phyloP scores from a whole-genome alignment of 2,329 filamentous ascomycete species.

The Colletotrichum sp. region DNA sequence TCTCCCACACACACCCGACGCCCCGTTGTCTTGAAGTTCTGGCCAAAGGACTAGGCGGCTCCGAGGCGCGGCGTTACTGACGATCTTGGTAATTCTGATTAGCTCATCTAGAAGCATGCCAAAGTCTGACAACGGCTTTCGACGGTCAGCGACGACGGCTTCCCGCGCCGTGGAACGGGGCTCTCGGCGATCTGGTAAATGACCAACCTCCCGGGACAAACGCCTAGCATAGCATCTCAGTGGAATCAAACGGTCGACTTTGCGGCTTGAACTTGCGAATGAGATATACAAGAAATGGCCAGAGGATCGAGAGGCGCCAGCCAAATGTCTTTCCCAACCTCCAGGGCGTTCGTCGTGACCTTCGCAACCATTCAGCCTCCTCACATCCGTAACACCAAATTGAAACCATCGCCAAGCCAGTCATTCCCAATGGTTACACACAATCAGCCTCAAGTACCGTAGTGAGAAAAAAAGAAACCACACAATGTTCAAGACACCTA shows the following conservation, averaged over 20 bases:
- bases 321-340: background rate
- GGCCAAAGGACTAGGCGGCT: background rate
- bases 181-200: background rate
- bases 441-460: background rate
- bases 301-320: background rate
- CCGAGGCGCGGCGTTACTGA: background rate
- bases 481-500: background rate
- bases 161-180: background rate
- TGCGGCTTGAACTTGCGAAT: background rate
- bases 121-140: background rate
- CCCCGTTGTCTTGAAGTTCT: background rate
- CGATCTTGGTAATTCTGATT: background rate
- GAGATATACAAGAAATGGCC: background rate
- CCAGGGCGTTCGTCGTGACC: background rate
- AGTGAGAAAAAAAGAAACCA: background rate
- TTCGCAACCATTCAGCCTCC: background rate
- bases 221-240: background rate
- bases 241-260: background rate
- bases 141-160: background rate
- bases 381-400: background rate
- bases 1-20: background rate
- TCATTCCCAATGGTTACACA: background rate
- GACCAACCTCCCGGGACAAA: background rate
- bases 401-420: background rate
- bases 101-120: background rate